A percentile compares a stretch with the other conserved stretches of the same genome.
Conservation (phyloP, 495 filamentous ascomycete species). For the Cercophora scortea region DNA sequence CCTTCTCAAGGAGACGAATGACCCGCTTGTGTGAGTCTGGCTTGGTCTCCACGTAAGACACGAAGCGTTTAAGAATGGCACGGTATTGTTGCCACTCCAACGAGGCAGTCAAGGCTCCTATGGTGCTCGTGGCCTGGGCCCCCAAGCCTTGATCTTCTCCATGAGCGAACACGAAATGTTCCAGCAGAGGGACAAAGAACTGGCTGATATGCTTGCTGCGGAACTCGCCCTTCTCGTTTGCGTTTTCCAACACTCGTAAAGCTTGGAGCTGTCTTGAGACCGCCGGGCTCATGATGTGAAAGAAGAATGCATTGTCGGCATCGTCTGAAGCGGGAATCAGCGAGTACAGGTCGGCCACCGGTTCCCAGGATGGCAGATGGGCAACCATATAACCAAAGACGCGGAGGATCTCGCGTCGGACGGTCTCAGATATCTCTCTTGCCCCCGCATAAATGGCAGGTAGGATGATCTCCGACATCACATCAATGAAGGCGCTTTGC, state of each 20-base stretch:
- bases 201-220: conserved; percentile 70
- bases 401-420: conserved; percentile 70
- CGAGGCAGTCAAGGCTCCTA: conserved; percentile 63
- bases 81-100: conserved; percentile 90
- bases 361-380: conserved; percentile 55
- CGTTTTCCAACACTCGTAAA: conserved; percentile 61
- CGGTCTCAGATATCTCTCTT: conserved; percentile 69
- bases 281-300: conserved; percentile 84
- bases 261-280: conserved; percentile 81
- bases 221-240: conserved; percentile 54
- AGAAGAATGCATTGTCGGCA: conserved; percentile 83
- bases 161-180: conserved; percentile 85
- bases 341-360: conserved; percentile 64
- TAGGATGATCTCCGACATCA: conserved; percentile 57
- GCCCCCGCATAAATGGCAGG: conserved; percentile 69
- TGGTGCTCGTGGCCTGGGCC: conserved; percentile 68
- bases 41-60: conserved; percentile 70
- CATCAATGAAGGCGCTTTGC: conserved; percentile 29
- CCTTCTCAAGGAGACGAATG: conserved; percentile 69
- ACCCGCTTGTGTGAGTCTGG: conserved; percentile 79
- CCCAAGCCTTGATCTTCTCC: conserved; percentile 76
- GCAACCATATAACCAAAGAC: conserved; percentile 73
- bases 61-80: conserved; percentile 71
- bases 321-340: conserved; percentile 67
- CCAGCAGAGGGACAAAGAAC: conserved; percentile 83